Base-by-base conservation (phyloP, 805 yeast species). In the Suhomyces sp. region DNA sequence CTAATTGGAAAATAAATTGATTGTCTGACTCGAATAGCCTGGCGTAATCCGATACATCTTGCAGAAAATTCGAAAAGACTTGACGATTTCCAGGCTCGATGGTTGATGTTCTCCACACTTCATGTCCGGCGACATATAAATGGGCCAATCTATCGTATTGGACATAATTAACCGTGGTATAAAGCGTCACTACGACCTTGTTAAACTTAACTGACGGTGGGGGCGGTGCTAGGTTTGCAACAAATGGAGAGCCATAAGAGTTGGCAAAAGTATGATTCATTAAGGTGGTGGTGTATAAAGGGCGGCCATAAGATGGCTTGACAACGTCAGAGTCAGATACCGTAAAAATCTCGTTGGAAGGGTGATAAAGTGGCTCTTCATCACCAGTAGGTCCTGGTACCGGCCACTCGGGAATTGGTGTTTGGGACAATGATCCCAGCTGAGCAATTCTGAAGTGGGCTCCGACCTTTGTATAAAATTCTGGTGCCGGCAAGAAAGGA, bases 41-140 rank as follows among this genome's bases (percentile, higher is more conserved):
- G 6, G 75, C 59, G 62, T 80, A 88, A 13, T 70, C 64, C 2
- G 91, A 76, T 1, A 88, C 78, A 63, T 90, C 96, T 62, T 87
- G 89, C 27, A 77, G 71, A 50, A 78, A 69, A 4, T 66, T 60
- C 22, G 87, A 80, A 56, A 73, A 79, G 8, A 79, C 78, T 2
- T 12, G 15, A 2, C 69, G 58, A 43, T 69, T 66, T 44, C 73
- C 71, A 3, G 96, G 96, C 67, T 59, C 85, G 67, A 51, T 83
- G 2, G 96, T 90, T 2, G 93, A 85, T 0, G 89, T 84, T n/a
- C 96, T 80, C 96, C 96, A 89, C 39, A 89, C 71, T 56, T 87
- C 87, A 13, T 78, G 73, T 29, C 84, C 88, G 52, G 77, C 76
- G 29, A 87, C 66, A 58, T 78, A 85, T 44, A 88, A 72, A 63